phyloP scores from a whole-genome alignment of 1,284 basidiomycete genomes.

The Limonomyces culmigenus region DNA sequence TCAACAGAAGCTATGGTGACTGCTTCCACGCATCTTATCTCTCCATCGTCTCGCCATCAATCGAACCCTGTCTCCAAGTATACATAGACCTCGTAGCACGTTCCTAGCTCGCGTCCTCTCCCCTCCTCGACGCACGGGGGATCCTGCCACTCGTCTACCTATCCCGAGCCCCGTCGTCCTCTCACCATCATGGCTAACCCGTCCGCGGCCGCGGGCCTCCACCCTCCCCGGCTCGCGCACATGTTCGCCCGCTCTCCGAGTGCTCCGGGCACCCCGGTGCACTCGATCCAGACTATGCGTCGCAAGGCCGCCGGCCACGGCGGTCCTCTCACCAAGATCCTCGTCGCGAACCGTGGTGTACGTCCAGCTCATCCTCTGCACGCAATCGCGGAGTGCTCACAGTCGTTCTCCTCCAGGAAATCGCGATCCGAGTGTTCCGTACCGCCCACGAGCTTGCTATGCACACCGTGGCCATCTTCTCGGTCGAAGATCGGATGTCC shows the following conservation, averaged over 20 bases:
- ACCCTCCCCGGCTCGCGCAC: constrained; percentile 55
- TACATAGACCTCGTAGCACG: no score
- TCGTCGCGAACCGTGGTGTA: constrained; percentile 93
- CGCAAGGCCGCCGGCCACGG: constrained; percentile 83
- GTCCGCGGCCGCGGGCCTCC: constrained; percentile 18
- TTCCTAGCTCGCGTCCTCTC: no score
- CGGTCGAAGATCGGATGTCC: constrained; percentile 89
- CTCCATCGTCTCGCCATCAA: no score
- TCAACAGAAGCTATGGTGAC: no score
- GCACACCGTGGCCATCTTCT: constrained; percentile 99
- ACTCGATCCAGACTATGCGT: constrained; percentile 82
- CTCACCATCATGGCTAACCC: not conserved
- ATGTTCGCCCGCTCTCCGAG: constrained; percentile 59
- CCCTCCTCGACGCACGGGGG: no score
- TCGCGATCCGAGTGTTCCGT: constrained; percentile 96
- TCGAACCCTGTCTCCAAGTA: no score
- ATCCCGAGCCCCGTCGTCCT: not conserved
- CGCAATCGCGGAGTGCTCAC: not conserved
- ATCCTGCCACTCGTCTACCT: no score
- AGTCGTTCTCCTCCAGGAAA: constrained; percentile 50
- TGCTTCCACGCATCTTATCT: no score
- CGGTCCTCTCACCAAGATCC: constrained; percentile 83
- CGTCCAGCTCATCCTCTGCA: constrained; percentile 13
- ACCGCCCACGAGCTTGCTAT: constrained; percentile 98
- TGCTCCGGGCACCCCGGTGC: constrained; percentile 64